These are phyloP conservation scores for Penicillium fimorum DNA, from an alignment of 495 filamentous ascomycete species.

Conservation along the genomic window DNA sequence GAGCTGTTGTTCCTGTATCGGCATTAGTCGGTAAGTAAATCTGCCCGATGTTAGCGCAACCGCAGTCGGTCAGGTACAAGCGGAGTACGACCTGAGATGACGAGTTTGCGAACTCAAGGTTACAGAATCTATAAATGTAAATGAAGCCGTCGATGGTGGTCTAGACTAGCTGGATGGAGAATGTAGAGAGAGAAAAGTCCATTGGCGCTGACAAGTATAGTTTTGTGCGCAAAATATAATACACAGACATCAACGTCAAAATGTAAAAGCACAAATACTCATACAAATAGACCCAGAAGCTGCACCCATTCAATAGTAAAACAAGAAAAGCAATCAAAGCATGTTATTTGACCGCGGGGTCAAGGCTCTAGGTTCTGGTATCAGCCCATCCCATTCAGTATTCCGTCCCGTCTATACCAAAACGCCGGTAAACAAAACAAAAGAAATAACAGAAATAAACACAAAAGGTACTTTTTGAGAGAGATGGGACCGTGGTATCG, in stretches of 20 bases:
- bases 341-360: constrained; percentile 44
- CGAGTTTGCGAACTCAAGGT: constrained; percentile 3
- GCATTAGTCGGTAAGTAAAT: constrained; percentile 28
- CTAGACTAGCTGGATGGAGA: constrained; percentile 15
- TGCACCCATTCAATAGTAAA: constrained; percentile 17
- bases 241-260: constrained; percentile 22
- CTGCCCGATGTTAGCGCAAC: constrained; percentile 27
- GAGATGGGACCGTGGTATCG: constrained; percentile 30
- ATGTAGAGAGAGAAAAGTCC: constrained; percentile 4
- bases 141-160: constrained; percentile 5
- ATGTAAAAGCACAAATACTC: constrained; percentile 13
- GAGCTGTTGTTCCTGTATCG: constrained; percentile 28
- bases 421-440: constrained; percentile 33
- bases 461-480: constrained; percentile 35
- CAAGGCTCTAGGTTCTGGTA: constrained; percentile 47
- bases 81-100: constrained; percentile 2
- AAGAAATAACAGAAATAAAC: constrained; percentile 20
- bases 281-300: constrained; percentile 16
- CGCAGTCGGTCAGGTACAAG: constrained; percentile 12
- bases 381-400: constrained; percentile 44
- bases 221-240: constrained; percentile 20
- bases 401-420: constrained; percentile 46
- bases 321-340: constrained; percentile 30
- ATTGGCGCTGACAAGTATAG: constrained; percentile 14
- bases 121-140: neutral